Evolutionary conservation across 2,329 filamentous ascomycete genomes (phyloP), one percentile per base, ranked within the genome.

Genomic region (Rhinocladiella similis): DNA sequence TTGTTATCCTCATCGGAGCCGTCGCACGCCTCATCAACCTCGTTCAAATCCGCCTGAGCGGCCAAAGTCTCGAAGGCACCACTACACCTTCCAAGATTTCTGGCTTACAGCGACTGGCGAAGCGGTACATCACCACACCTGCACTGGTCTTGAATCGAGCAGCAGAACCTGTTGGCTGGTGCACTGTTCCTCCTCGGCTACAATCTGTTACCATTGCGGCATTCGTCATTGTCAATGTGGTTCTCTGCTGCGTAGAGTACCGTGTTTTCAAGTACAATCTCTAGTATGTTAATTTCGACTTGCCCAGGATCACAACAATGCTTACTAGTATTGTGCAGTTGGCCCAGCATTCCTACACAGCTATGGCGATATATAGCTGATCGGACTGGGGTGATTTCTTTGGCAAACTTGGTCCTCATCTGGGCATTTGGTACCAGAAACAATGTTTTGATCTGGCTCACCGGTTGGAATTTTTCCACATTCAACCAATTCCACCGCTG

Each of bases 201-300:
- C 57, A 57, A 35, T 48, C 57, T n/a, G 38, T 53, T 12, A 57
- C 45, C 13, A 42, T 60, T 14, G n/a, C 49, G 9, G 38, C 29
- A 18, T 60, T 57, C 22, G 19, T 50, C 3, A 19, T 49, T 14
- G n/a, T 60, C 29, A 60, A 60, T 41, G 48, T 73, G 2, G 47
- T 74, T 1, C 60, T 80, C 1, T 77, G 73, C 27, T 67, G 69
- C 14, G 67, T 75, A n/a, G 72, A 69, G 6, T 81, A 82, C 60
- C 69, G 70, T 6, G 61, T 75, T 0, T 77, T 78, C 6, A 50
- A 69, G 2, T 74, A 72, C 13, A 81, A 81, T 56, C 70, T 80
- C 4, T 79, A 77, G 74, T 77, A 67, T 53, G 73, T 64, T 9
- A 16, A 12, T n/a, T 16, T 27, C 25, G 25, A 27, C 25, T 27